phyloP scores from a whole-genome alignment of 2,329 filamentous ascomycete species.

The Alternaria arborescens region DNA sequence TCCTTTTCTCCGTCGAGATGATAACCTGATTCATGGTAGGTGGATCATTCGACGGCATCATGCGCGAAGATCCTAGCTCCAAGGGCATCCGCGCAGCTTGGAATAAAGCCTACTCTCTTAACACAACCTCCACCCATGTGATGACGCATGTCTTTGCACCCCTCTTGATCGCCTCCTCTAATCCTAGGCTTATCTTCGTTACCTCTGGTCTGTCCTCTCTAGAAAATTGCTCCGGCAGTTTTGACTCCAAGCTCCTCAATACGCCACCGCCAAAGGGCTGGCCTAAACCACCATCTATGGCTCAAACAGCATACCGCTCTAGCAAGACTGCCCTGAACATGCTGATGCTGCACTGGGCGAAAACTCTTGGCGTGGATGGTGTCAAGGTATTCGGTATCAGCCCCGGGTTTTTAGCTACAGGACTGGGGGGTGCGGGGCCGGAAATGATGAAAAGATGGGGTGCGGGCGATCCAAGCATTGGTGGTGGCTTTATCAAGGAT shows the following conservation, averaged over 20 bases:
- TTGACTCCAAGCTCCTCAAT: conserved; percentile 33
- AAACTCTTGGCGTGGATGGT: conserved; percentile 55
- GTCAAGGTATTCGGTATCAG: conserved; percentile 59
- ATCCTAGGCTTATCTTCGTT: conserved; percentile 52
- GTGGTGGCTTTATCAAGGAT: conserved; percentile 50
- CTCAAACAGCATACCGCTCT: conserved; percentile 51
- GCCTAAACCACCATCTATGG: conserved; percentile 52
- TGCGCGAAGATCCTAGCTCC: conserved; percentile 31
- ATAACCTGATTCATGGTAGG: conserved; percentile 44
- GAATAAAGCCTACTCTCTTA: conserved; percentile 50
- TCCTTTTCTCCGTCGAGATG: neutral
- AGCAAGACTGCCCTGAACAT: conserved; percentile 61
- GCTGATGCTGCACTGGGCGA: conserved; percentile 59
- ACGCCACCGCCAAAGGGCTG: conserved; percentile 53
- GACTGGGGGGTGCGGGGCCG: conserved; percentile 47
- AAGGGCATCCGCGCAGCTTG: conserved; percentile 49
- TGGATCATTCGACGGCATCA: conserved; percentile 55
- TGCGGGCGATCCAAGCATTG: conserved; percentile 48
- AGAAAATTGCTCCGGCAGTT: conserved; percentile 36
- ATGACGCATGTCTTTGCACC: conserved; percentile 49
- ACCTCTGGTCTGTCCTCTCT: conserved; percentile 56
- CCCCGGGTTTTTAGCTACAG: conserved; percentile 59
- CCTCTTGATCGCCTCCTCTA: conserved; percentile 48
- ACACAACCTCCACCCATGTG: conserved; percentile 52
- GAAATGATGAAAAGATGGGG: conserved; percentile 50